phyloP scores from a whole-genome alignment of 1,284 basidiomycete genomes.

The Fomitopsis betulina region DNA sequence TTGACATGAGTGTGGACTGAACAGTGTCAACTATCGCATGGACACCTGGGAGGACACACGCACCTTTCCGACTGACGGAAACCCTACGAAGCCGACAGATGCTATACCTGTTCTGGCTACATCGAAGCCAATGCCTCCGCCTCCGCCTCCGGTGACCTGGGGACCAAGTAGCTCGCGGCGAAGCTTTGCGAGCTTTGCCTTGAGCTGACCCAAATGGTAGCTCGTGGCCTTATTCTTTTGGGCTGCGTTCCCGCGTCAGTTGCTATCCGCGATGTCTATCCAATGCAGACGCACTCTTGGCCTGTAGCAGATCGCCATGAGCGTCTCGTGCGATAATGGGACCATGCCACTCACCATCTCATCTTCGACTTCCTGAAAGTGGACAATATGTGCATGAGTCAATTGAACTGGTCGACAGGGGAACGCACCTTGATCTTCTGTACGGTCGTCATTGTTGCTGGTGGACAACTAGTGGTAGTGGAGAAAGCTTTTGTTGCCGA shows the following conservation, averaged over 20 bases:
- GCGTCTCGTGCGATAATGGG: not conserved
- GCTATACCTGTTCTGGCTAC: slow-evolving; percentile 96
- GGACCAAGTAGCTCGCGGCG: slow-evolving; percentile 88
- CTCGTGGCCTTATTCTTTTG: slow-evolving; percentile 98
- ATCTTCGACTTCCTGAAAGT: slow-evolving; percentile 83
- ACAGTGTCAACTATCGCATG: slow-evolving; percentile 24
- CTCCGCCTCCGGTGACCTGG: slow-evolving; percentile 80
- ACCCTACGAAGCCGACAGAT: slow-evolving; percentile 93
- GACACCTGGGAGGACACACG: slow-evolving; percentile 37
- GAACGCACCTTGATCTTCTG: slow-evolving; percentile 81
- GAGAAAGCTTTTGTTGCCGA: slow-evolving; percentile 8
- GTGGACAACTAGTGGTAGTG: slow-evolving; percentile 13
- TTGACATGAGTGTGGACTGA: slow-evolving; percentile 96
- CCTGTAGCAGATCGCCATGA: slow-evolving; percentile 22
- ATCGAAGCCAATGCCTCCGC: slow-evolving; percentile 88
- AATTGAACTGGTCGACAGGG: slow-evolving; percentile 4
- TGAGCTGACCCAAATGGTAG: slow-evolving; percentile 95
- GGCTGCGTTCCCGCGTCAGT: slow-evolving; percentile 36
- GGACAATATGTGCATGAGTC: not conserved
- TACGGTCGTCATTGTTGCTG: slow-evolving; percentile 76
- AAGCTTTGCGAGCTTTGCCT: slow-evolving; percentile 97
- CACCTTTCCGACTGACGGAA: slow-evolving; percentile 85
- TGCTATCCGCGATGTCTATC: slow-evolving; percentile 2
- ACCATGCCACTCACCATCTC: slow-evolving; percentile 70
- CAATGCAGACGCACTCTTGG: slow-evolving; percentile 32